phyloP scores from a whole-genome alignment of 2,329 filamentous ascomycete species.

The Aspergillus aculeatinus region DNA sequence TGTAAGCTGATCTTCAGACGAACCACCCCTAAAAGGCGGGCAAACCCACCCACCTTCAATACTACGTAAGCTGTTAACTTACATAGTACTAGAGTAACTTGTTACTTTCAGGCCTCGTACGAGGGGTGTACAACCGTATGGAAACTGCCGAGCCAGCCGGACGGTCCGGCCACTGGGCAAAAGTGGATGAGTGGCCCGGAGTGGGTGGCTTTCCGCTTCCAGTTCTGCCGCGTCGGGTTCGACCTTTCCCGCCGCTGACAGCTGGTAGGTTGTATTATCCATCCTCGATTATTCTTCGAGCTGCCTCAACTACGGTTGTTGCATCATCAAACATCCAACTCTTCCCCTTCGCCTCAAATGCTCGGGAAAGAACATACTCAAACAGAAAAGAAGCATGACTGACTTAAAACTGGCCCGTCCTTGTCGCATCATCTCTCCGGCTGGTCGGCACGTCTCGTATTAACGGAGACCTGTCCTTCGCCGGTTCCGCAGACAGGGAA shows the following conservation, averaged over 20 bases:
- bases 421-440: conserved; percentile 13
- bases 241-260: conserved; percentile 15
- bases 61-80: neutral
- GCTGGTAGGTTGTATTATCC: conserved; percentile 4
- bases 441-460: conserved; percentile 20
- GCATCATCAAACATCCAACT: conserved; percentile 8
- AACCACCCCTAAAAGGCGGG: neutral
- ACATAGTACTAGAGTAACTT: no score
- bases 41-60: conserved; percentile 10
- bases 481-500: conserved; percentile 7
- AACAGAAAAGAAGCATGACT: conserved; percentile 18
- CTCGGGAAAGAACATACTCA: neutral
- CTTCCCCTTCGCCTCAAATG: neutral
- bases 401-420: conserved; percentile 15
- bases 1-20: neutral
- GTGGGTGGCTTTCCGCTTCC: conserved; percentile 22
- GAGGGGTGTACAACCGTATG: neutral
- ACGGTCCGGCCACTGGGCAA: conserved; percentile 11
- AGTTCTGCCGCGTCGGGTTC: conserved; percentile 12
- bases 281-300: neutral
- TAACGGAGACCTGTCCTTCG: conserved; percentile 24
- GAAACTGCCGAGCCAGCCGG: conserved; percentile 20
- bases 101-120: no score
- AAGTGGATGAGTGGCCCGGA: neutral
- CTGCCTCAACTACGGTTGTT: conserved; percentile 11